These are phyloP conservation scores for Taphrina communis DNA, from an alignment of 1,139 yeast genomes.

Conservation along the genomic window DNA sequence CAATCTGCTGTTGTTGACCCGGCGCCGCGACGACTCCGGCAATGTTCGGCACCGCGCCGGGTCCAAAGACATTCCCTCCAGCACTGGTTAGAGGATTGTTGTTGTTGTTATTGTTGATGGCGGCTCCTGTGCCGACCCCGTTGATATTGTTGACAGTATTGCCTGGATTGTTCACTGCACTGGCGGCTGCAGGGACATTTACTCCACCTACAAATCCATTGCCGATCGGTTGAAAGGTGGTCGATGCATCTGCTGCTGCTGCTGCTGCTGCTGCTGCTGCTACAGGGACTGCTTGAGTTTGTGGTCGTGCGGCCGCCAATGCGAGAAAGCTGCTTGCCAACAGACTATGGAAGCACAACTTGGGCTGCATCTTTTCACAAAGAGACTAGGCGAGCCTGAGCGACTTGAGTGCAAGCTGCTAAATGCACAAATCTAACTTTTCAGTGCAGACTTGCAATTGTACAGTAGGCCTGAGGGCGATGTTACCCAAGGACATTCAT, in stretches of 20 bases:
- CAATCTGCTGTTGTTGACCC: neutral
- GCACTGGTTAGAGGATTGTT: conserved; percentile 8
- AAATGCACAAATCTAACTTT: neutral
- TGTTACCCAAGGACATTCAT: too few species aligned
- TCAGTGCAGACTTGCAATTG: neutral
- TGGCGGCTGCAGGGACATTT: neutral
- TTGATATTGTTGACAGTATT: neutral
- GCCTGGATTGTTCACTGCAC: neutral
- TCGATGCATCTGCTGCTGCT: neutral
- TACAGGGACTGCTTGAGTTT: neutral
- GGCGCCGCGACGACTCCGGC: neutral
- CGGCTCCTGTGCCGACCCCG: neutral
- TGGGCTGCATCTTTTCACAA: neutral
- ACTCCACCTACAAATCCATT: conserved; percentile 19
- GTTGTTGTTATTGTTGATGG: neutral
- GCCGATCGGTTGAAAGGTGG: conserved; percentile 18
- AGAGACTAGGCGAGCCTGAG: neutral
- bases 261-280: too few species aligned
- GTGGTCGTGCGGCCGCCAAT: neutral
- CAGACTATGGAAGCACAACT: neutral
- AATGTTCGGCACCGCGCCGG: conserved; percentile 3
- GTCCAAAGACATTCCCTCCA: conserved; percentile 11
- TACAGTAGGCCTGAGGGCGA: too few species aligned
- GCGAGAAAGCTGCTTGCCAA: conserved; percentile 3
- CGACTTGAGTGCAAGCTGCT: neutral